Percentiles rank a stretch among this genome's conserved stretches.
Evolutionary conservation across 2,329 filamentous ascomycete genomes (phyloP).

Genomic region (Penicillium glabrum): DNA sequence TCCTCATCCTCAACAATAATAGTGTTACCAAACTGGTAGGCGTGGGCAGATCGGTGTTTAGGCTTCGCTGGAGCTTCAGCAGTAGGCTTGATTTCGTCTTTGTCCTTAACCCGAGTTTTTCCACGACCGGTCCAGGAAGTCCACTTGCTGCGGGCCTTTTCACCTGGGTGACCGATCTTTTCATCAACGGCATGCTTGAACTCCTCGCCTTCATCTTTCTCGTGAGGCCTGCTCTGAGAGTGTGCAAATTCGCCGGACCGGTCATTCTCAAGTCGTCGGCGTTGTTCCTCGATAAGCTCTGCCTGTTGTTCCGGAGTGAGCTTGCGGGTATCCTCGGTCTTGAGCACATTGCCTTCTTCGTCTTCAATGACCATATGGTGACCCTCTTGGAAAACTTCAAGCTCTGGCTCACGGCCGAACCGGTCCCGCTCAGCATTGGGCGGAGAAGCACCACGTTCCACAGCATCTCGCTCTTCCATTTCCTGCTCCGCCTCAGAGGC

Average conservation of each 20-base stretch:
- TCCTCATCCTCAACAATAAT: constrained; percentile 70
- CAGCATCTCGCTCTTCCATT: constrained; percentile 27
- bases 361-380: constrained; percentile 79
- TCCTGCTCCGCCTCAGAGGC: constrained; percentile 25
- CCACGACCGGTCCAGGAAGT: constrained; percentile 46
- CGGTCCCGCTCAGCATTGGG: constrained; percentile 32
- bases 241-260: constrained; percentile 46
- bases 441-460: constrained; percentile 41
- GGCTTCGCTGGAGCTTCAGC: constrained; percentile 19
- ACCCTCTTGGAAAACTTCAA: constrained; percentile 81
- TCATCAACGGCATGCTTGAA: constrained; percentile 39
- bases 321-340: constrained; percentile 55
- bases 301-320: constrained; percentile 59
- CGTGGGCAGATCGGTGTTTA: constrained; percentile 52
- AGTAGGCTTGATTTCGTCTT: constrained; percentile 29
- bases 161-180: constrained; percentile 33
- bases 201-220: constrained; percentile 47
- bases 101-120: constrained; percentile 30
- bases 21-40: constrained; percentile 69
- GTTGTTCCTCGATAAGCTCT: constrained; percentile 56
- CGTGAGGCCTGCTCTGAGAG: constrained; percentile 44
- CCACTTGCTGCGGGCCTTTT: constrained; percentile 49
- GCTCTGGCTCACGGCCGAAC: constrained; percentile 36
- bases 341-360: constrained; percentile 80
- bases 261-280: constrained; percentile 56